Base-by-base conservation (phyloP, 495 filamentous ascomycete species). In the Aspergillus sclerotiicarbonarius region DNA sequence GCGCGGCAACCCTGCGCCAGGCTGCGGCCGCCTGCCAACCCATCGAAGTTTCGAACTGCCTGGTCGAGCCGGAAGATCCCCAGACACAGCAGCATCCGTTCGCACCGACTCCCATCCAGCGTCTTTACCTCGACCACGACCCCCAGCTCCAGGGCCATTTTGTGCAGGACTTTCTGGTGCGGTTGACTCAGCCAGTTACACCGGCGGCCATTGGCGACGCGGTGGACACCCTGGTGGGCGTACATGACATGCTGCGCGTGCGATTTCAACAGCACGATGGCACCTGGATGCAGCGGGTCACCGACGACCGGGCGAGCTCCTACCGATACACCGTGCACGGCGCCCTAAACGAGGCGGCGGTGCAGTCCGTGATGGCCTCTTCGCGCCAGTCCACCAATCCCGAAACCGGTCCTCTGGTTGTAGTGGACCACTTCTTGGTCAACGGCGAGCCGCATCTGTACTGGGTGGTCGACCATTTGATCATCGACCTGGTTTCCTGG, bases 201-300 rank as follows among this genome's bases (percentile, higher is more conserved):
- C 51, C 73, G 5, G 66, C 71, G 10, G 75, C 77, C 16, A 53
- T 88, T 12, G 58, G 63, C 6, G 63, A 69, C 1, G 81, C 83
- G 0, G 53, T 82, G 18, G 71, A 78, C 33, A 68, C 77, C 0
- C 62, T 87, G 8, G 77, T 85, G 13, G 65, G 65, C 1, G 81
- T 78, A n/a, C 86, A 89, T 58, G 74, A 81, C 7, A 87, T 87
- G 84, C 72, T 89, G 13, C 74, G 84, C 35, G 78, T 79, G 5
- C 79, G 86, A 13, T 89, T 82, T 61, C 66, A 53, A 16, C 68
- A 55, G n/a, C 21, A 41, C 7, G 49, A 65, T 25, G 62, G 58
- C 12, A 37, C 59, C 8, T 75, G 71, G 71, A 60, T 53, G 37
- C 70, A 75, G 47, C n/a, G 49, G 16, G 53, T 72, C 9, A 57